These are phyloP conservation scores for Solidago caesia DNA, from an alignment of 129 eudicot genomes.

Conservation along the genomic window DNA sequence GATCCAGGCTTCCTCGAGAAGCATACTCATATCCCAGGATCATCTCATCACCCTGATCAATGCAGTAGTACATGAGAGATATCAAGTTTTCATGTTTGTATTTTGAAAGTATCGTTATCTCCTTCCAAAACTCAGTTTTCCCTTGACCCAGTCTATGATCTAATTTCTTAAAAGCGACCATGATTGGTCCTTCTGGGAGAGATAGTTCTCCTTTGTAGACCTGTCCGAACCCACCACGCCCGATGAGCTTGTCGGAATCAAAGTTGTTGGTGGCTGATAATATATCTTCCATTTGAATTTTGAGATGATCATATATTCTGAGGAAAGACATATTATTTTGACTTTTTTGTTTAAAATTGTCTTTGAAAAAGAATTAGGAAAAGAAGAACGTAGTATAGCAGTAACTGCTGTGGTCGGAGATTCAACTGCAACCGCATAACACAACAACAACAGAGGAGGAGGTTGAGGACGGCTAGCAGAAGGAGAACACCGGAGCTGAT, in stretches of 20 bases:
- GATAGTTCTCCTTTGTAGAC: background rate
- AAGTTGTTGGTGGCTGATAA: background rate
- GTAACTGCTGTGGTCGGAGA: too few species aligned
- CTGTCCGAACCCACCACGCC: background rate
- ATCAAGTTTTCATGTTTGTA: background rate
- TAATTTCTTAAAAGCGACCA: background rate
- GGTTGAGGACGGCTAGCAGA: too few species aligned
- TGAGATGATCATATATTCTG: background rate
- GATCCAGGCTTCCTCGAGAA: too few species aligned
- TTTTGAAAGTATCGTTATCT: background rate
- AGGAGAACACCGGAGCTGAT: too few species aligned
- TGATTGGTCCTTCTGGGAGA: background rate
- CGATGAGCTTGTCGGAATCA: background rate
- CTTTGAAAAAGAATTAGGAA: too few species aligned
- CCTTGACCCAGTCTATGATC: background rate
- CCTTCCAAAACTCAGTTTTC: background rate
- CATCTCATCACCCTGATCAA: conserved; percentile 1
- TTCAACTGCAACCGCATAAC: too few species aligned
- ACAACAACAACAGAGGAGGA: too few species aligned
- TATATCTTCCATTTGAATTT: background rate
- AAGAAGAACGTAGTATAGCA: too few species aligned
- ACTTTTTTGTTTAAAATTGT: too few species aligned
- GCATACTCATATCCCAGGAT: background rate
- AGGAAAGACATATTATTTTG: background rate
- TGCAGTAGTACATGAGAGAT: background rate